Conservation (phyloP, 257 asterid genomes). For the Primulina eburnea region DNA sequence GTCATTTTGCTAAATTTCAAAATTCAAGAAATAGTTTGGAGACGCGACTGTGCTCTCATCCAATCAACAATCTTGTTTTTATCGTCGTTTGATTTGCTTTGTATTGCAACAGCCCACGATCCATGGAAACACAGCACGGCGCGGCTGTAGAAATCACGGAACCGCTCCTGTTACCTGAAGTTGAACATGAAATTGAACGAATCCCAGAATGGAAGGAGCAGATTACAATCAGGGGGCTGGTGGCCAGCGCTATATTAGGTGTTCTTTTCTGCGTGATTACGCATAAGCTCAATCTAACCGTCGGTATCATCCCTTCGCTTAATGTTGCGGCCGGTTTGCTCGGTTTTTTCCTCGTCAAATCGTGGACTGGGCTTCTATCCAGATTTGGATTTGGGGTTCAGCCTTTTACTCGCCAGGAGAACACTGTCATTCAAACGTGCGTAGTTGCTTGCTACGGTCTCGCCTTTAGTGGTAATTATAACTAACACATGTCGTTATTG, state of each 20-base stretch:
- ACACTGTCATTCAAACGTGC: conserved; percentile 92
- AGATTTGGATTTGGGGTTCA: conserved; percentile 49
- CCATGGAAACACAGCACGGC: conserved; percentile 58
- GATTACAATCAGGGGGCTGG: conserved; percentile 81
- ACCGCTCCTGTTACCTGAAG: conserved; percentile 46
- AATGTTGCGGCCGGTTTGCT: conserved; percentile 95
- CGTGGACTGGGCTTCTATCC: conserved; percentile 65
- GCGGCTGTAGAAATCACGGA: conserved; percentile 62
- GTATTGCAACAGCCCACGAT: no score
- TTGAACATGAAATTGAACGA: conserved; percentile 12
- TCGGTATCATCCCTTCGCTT: conserved; percentile 88
- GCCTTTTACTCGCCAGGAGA: conserved; percentile 90
- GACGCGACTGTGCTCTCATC: no score
- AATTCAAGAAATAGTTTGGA: no score
- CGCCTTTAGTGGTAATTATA: conserved; percentile 71
- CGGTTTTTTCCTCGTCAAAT: conserved; percentile 82
- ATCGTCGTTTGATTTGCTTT: no score
- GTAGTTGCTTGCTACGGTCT: conserved; percentile 98
- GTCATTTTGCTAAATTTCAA: no score
- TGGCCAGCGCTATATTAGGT: conserved; percentile 81
- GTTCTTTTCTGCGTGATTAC: conserved; percentile 82
- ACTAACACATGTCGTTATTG: no score
- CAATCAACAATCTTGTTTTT: no score
- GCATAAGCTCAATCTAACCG: conserved; percentile 91
- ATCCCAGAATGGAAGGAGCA: conserved; percentile 88